Evolutionary conservation across 2,329 filamentous ascomycete species (phyloP).

Genomic region (Paecilomyces formosus): DNA sequence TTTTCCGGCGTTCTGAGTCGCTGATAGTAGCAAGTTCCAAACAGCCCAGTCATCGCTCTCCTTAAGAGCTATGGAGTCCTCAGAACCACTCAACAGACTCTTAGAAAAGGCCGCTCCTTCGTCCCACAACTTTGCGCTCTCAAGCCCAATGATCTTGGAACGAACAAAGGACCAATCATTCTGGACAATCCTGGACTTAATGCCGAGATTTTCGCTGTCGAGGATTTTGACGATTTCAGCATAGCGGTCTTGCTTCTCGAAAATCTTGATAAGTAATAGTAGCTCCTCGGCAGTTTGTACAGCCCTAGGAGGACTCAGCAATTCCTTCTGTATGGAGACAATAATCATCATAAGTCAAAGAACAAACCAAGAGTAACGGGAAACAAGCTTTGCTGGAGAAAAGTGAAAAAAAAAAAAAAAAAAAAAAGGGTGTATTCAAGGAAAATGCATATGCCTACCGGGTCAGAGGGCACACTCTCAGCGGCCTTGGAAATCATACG

Average conservation of each 20-base stretch:
- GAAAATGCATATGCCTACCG: constrained; percentile 24
- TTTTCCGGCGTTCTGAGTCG: constrained; percentile 22
- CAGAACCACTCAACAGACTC: constrained; percentile 27
- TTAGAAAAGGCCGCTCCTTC: constrained; percentile 29
- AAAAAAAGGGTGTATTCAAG: not conserved
- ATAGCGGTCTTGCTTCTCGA: constrained; percentile 32
- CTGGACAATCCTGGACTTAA: constrained; percentile 35
- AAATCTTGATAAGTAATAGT: constrained; percentile 36
- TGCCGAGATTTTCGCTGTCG: constrained; percentile 33
- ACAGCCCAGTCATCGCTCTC: constrained; percentile 39
- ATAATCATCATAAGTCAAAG: constrained; percentile 11
- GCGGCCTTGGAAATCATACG: constrained; percentile 43
- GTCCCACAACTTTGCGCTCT: constrained; percentile 30
- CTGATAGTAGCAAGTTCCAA: constrained; percentile 35
- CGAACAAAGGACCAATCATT: constrained; percentile 36
- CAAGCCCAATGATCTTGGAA: constrained; percentile 30
- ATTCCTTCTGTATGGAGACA: constrained; percentile 27
- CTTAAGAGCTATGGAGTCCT: constrained; percentile 20
- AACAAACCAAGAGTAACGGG: constrained; percentile 1
- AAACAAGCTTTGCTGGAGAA: not conserved
- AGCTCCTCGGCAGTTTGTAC: constrained; percentile 42
- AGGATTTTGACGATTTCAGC: constrained; percentile 36
- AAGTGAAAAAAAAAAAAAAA: not conserved
- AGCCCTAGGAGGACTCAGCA: constrained; percentile 33
- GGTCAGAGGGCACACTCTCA: constrained; percentile 33